phyloP scores from a whole-genome alignment of 1,284 basidiomycete species.

The Malassezia psittaci region DNA sequence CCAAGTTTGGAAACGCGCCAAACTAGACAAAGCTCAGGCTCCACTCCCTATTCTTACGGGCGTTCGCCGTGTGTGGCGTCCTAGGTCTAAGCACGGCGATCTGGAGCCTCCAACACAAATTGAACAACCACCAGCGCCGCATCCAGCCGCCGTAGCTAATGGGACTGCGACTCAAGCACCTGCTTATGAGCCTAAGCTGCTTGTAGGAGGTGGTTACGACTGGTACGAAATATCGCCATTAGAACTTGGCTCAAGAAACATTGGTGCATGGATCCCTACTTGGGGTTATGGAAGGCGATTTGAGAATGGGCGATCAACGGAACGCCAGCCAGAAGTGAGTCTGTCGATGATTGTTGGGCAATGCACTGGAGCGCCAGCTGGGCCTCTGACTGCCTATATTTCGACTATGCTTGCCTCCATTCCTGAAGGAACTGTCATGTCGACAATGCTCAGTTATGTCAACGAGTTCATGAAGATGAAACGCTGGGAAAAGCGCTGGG shows the following conservation, averaged over 20 bases:
- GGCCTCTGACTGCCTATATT: constrained; percentile 41
- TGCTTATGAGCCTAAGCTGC: not conserved
- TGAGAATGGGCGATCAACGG: constrained; percentile 27
- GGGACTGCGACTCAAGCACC: not conserved
- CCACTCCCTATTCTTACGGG: constrained; percentile 42
- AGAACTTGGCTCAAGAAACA: constrained; percentile 44
- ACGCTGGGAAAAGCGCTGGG: constrained; percentile 41
- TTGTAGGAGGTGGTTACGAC: constrained; percentile 20
- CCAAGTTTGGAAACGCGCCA: constrained; percentile 29
- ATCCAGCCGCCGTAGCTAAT: not conserved
- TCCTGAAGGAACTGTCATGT: constrained; percentile 34
- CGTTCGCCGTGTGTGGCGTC: constrained; percentile 24
- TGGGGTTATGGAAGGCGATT: constrained; percentile 46
- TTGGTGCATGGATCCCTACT: constrained; percentile 46
- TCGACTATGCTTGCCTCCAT: constrained; percentile 38
- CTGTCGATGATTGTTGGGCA: constrained; percentile 44
- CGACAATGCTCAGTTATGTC: constrained; percentile 25
- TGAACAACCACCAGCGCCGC: not conserved
- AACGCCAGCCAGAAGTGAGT: constrained; percentile 29
- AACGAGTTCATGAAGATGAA: constrained; percentile 39
- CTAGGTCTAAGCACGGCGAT: not conserved
- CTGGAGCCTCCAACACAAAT: not conserved
- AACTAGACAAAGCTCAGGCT: constrained; percentile 19
- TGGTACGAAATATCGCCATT: constrained; percentile 48
- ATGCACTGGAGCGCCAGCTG: constrained; percentile 46